phyloP scores from a whole-genome alignment of 768 basidiomycete species.

The Hygrocybe coccinea region DNA sequence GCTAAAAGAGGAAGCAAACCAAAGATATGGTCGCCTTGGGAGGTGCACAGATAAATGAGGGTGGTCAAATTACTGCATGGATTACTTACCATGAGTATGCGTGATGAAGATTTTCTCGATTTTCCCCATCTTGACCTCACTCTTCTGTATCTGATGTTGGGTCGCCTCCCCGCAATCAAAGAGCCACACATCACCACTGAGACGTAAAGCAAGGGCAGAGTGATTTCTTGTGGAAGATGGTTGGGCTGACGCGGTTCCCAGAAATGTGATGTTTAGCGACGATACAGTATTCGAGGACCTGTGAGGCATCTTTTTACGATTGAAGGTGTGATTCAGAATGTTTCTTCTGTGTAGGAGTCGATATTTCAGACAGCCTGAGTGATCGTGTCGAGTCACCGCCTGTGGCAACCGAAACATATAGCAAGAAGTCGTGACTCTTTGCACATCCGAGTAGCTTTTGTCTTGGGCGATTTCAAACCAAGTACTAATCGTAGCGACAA shows the following conservation, averaged over 20 bases:
- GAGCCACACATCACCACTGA: slow-evolving; percentile 71
- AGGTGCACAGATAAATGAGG: slow-evolving; percentile 7
- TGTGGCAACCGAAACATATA: too few species aligned
- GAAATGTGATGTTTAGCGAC: slow-evolving; percentile 59
- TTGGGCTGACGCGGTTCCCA: slow-evolving; percentile 78
- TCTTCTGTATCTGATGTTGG: slow-evolving; percentile 71
- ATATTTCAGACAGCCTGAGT: too few species aligned
- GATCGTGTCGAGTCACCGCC: too few species aligned
- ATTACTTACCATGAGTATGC: slow-evolving; percentile 71
- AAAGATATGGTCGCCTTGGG: slow-evolving; percentile 75
- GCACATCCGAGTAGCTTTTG: too few species aligned
- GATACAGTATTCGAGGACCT: slow-evolving; percentile 8
- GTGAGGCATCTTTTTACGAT: not conserved
- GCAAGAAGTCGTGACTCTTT: too few species aligned
- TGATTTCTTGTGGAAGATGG: slow-evolving; percentile 77
- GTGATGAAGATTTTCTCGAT: slow-evolving; percentile 84
- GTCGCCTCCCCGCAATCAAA: slow-evolving; percentile 87
- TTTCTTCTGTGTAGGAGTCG: not conserved
- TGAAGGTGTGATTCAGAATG: not conserved
- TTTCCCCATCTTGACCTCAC: slow-evolving; percentile 68
- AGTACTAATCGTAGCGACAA: too few species aligned
- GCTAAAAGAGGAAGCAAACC: slow-evolving; percentile 68
- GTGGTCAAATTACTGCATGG: not conserved
- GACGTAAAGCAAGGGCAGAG: slow-evolving; percentile 63
- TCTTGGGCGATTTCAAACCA: too few species aligned